A percentile compares a stretch with the other conserved stretches of the same genome.
Conservation (phyloP, 257 asterid species). For the Solanum pimpinellifolium region DNA sequence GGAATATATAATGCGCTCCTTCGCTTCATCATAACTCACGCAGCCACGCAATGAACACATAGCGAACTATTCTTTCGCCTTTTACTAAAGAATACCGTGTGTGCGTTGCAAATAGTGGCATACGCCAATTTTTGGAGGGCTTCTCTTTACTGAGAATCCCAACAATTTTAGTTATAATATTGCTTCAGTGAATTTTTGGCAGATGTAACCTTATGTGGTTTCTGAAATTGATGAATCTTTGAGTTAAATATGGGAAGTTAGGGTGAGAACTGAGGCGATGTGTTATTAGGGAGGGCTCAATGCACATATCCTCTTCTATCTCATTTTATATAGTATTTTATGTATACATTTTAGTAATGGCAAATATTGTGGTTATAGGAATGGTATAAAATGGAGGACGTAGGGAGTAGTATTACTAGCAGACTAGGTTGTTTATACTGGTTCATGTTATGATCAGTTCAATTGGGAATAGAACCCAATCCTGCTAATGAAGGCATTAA, state of each 20-base stretch:
- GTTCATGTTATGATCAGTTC: neutral
- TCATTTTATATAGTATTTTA: no score
- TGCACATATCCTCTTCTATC: no score
- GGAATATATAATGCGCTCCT: neutral
- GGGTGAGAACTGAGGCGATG: no score
- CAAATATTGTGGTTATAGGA: no score
- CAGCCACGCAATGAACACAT: neutral
- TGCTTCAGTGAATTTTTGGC: neutral
- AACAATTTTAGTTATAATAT: neutral
- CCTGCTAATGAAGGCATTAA: neutral
- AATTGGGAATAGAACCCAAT: neutral
- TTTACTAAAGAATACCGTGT: constrained; percentile 4
- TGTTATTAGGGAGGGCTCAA: no score
- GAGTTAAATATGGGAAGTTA: fast-evolving
- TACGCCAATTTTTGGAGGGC: neutral
- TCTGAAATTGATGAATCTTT: no score
- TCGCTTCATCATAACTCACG: fast-evolving
- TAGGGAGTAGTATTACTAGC: no score
- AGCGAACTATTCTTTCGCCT: constrained; percentile 2
- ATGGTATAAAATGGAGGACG: no score
- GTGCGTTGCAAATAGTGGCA: neutral
- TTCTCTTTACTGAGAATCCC: neutral
- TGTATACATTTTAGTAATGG: no score
- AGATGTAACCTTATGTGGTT: no score
- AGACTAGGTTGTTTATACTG: neutral